Conservation (phyloP, 2,329 filamentous ascomycete species). For the Raffaelea arxii region DNA sequence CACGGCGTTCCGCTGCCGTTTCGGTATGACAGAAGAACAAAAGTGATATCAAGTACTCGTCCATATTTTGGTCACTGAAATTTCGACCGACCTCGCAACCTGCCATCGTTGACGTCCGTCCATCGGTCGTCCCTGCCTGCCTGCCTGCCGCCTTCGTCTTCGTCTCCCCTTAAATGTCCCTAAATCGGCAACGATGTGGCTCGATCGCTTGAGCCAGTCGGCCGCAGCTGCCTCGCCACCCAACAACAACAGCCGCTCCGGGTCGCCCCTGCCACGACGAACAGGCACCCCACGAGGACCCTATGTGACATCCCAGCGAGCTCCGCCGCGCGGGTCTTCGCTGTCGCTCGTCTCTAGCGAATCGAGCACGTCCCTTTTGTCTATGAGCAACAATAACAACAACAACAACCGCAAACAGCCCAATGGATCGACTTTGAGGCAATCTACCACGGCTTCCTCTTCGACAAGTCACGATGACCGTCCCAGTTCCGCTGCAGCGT, state of each 20-base stretch:
- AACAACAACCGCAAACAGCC: conserved; percentile 46
- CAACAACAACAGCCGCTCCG: conserved; percentile 56
- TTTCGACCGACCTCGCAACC: no score
- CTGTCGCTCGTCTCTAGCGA: conserved; percentile 69
- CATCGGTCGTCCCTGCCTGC: conserved; percentile 12
- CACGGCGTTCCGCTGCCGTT: no score
- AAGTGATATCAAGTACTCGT: no score
- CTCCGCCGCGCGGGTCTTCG: conserved; percentile 65
- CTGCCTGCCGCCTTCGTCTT: no score
- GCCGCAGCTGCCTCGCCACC: conserved; percentile 47
- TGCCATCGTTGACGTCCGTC: not conserved
- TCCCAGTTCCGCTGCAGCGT: conserved; percentile 53
- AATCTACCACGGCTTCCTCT: conserved; percentile 39
- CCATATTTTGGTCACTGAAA: no score
- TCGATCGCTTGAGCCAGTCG: conserved; percentile 69
- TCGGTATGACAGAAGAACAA: no score
- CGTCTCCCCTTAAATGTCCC: no score
- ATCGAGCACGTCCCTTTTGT: conserved; percentile 65
- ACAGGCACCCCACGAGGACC: conserved; percentile 56
- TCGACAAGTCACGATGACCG: conserved; percentile 20
- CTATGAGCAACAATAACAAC: no score
- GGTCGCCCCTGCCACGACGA: conserved; percentile 60
- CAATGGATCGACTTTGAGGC: conserved; percentile 62
- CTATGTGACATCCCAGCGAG: conserved; percentile 58
- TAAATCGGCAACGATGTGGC: no score